Evolutionary conservation across 2,329 filamentous ascomycete genomes (phyloP).

Genomic region (Fusarium dimerum): DNA sequence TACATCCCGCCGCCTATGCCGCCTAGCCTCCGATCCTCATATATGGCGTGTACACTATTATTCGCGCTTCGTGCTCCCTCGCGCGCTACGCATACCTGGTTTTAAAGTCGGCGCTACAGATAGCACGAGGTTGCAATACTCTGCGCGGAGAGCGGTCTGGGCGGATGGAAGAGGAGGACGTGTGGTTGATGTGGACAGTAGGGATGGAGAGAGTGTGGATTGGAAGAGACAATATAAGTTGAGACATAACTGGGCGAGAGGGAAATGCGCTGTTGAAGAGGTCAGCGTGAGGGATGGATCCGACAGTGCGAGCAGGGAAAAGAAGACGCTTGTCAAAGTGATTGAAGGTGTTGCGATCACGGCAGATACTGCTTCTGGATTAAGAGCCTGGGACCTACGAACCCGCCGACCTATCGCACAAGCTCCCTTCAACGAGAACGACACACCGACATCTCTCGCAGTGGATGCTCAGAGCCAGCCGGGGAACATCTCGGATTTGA

Average conservation of each 20-base stretch:
- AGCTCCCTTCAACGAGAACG: constrained; percentile 32
- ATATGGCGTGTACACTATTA: constrained; percentile 93
- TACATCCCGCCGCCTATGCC: constrained; percentile 74
- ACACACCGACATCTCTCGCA: constrained; percentile 62
- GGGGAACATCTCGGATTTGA: constrained; percentile 55
- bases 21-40: constrained; percentile 77
- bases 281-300: constrained; percentile 57
- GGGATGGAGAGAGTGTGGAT: constrained; percentile 49
- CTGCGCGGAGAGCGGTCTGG: constrained; percentile 46
- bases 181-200: constrained; percentile 49
- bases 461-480: constrained; percentile 56
- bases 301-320: constrained; percentile 34
- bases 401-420: constrained; percentile 61
- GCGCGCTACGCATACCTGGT: constrained; percentile 74
- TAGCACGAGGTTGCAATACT: constrained; percentile 44
- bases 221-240: constrained; percentile 92
- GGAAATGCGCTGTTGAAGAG: constrained; percentile 78
- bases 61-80: constrained; percentile 79
- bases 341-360: constrained; percentile 77
- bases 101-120: constrained; percentile 43
- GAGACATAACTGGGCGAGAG: constrained; percentile 86
- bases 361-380: constrained; percentile 66
- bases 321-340: constrained; percentile 74
- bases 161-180: constrained; percentile 46
- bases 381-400: constrained; percentile 78